Percentiles rank a stretch among this genome's conserved stretches.
phyloP scores from a whole-genome alignment of 2,329 filamentous ascomycete species.

The Epichloe brachyelytri region DNA sequence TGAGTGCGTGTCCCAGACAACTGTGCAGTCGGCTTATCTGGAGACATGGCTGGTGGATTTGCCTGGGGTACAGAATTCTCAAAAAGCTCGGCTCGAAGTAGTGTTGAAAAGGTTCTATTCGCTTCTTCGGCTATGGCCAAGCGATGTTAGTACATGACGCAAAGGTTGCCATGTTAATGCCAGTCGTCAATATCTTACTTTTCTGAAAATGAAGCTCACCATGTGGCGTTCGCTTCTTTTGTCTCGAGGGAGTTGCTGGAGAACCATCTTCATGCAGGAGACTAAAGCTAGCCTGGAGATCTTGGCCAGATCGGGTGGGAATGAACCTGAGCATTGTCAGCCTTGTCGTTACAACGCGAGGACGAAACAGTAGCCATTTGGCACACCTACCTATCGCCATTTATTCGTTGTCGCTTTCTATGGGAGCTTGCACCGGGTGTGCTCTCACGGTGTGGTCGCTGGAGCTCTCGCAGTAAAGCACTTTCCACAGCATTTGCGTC shows the following conservation, averaged over 20 bases:
- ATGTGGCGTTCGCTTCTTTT: conserved; percentile 73
- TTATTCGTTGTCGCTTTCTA: conserved; percentile 46
- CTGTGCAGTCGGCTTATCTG: conserved; percentile 39
- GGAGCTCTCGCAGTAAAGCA: conserved; percentile 38
- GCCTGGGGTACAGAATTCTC: conserved; percentile 78
- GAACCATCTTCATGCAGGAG: conserved; percentile 86
- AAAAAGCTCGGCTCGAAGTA: conserved; percentile 85
- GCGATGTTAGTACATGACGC: conserved; percentile 1
- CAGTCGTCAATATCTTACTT: conserved; percentile 42
- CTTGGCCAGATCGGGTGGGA: conserved; percentile 82
- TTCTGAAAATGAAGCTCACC: conserved; percentile 90
- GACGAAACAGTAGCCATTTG: background rate
- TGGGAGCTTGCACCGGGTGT: conserved; percentile 41
- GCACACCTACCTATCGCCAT: conserved; percentile 42
- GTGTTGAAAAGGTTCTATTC: conserved; percentile 78
- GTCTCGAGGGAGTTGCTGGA: conserved; percentile 76
- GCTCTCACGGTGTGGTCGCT: conserved; percentile 36
- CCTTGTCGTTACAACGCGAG: background rate
- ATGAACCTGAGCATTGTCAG: conserved; percentile 59
- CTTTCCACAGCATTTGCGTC: conserved; percentile 38
- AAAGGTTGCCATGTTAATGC: background rate
- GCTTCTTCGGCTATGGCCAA: conserved; percentile 64
- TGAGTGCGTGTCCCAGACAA: conserved; percentile 40
- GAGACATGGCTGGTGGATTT: conserved; percentile 48
- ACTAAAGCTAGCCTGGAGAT: conserved; percentile 85